These are phyloP conservation scores for Raffaelea ambrosiae DNA, from an alignment of 2,329 filamentous ascomycete species.

Conservation along the genomic window DNA sequence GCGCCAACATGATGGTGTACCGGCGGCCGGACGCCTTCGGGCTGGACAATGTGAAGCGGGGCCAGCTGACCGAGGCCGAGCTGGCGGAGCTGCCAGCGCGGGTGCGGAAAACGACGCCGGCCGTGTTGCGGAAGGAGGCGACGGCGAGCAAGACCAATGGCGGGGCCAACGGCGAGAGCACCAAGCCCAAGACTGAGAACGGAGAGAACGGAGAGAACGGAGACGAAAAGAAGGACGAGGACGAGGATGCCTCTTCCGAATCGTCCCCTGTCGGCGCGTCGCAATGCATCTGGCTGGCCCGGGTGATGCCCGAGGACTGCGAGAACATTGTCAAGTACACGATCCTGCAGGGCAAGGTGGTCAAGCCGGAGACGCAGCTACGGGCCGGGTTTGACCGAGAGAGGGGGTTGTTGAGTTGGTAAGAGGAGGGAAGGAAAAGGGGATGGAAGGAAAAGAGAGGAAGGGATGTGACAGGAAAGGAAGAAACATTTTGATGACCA, in stretches of 20 bases:
- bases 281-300: conserved; percentile 88
- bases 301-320: conserved; percentile 79
- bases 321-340: conserved; percentile 89
- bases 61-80: conserved; percentile 24
- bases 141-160: conserved; percentile 12
- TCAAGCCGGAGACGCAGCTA: conserved; percentile 80
- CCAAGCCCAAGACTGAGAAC: not conserved
- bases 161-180: conserved; percentile 9
- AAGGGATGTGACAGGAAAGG: too few relatives aligned
- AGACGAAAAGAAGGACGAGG: conserved; percentile 24
- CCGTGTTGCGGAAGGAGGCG: conserved; percentile 16
- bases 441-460: too few relatives aligned
- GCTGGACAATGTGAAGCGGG: conserved; percentile 34
- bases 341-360: conserved; percentile 83
- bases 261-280: conserved; percentile 50
- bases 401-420: conserved; percentile 84
- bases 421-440: not conserved
- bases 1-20: conserved; percentile 91
- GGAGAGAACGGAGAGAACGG: not conserved
- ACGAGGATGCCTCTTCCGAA: conserved; percentile 9
- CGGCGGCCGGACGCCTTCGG: conserved; percentile 54
- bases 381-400: conserved; percentile 83
- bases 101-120: conserved; percentile 18
- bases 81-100: conserved; percentile 20
- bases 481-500: too few relatives aligned